Conservation (phyloP, 2,329 filamentous ascomycete species). For the Cylindrodendrum hubeiense region DNA sequence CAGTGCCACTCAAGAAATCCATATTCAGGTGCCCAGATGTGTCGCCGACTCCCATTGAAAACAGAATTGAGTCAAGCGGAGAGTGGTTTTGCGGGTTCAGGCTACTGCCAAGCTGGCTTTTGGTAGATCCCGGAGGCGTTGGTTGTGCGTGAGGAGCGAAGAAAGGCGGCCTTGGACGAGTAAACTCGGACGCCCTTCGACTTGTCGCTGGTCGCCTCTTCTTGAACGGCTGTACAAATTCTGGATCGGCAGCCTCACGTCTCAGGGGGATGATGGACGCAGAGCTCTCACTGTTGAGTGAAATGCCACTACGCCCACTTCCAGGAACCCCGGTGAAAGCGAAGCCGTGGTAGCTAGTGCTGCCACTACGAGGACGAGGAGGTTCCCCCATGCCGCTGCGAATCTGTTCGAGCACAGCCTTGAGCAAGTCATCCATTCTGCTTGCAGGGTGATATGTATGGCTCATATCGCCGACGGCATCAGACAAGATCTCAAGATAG, state of each 20-base stretch:
- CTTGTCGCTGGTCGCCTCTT: slow-evolving; percentile 45
- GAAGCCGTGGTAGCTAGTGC: slow-evolving; percentile 25
- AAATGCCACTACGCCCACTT: slow-evolving; percentile 24
- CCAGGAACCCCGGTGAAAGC: slow-evolving; percentile 5
- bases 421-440: slow-evolving; percentile 65
- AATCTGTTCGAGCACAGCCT: slow-evolving; percentile 64
- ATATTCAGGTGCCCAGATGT: slow-evolving; percentile 43
- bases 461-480: slow-evolving; percentile 65
- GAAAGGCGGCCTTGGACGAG: slow-evolving; percentile 46
- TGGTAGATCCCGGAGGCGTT: slow-evolving; percentile 34
- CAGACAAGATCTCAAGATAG: slow-evolving; percentile 66
- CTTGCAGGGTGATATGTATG: slow-evolving; percentile 65
- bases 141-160: slow-evolving; percentile 35
- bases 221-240: slow-evolving; percentile 44
- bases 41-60: slow-evolving; percentile 41
- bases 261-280: slow-evolving; percentile 46
- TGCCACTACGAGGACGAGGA: slow-evolving; percentile 36
- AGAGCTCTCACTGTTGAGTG: slow-evolving; percentile 33
- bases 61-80: slow-evolving; percentile 42
- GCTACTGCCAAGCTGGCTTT: slow-evolving; percentile 27
- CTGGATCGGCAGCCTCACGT: slow-evolving; percentile 45
- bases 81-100: slow-evolving; percentile 33
- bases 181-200: slow-evolving; percentile 48
- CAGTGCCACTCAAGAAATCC: slow-evolving; percentile 44
- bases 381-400: slow-evolving; percentile 46